Base-by-base conservation (phyloP, 1,139 yeast species). In the Taphrina wiesneri region DNA sequence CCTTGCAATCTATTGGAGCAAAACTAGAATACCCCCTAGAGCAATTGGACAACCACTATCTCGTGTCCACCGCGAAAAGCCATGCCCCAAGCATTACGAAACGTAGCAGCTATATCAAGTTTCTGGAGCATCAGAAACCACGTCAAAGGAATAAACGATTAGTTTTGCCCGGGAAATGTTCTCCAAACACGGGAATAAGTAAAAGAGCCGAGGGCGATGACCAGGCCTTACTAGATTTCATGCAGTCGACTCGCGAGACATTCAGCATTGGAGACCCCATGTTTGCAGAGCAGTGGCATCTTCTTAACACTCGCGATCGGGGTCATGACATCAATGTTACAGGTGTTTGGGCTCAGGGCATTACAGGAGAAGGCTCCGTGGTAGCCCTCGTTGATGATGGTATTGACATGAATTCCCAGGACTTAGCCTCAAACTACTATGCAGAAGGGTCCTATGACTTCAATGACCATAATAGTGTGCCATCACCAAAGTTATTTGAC, bases 321-420 rank as follows among this genome's bases (percentile, higher is more conserved):
- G 96, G 96, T 0, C 82, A 90, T 72, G 98, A 93, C 74, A 85
- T 93, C 63, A 93, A 95, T 73, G 95, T 90, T 13, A 79, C 90
- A 0, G 95, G 90, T 0, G 85, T 90, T 21, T 93, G 99, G 99
- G 79, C 81, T 47, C 86, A 86, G 70, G 70, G 71, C 62, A 83
- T 88, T 66, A 87, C 96, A 0, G 99, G 99, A 0, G 78, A 82
- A 57, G 95, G 95, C 3, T 79, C 88, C 2, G 90, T 88, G 2
- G 87, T 92, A 0, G 97, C 97, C 1, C 82, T 95, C 45, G 87
- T 95, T 0, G 99, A 95, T 75, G 99, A 95, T 76, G 99, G 99
- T 0, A 77, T 95, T 43, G 99, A 95, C 76, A 85, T 83, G 74
- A 88, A 87, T 66, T 85, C 85, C 72, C 82, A 80, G 0, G 99